These are phyloP conservation scores for Phaeosphaeria sp. DNA, from an alignment of 2,329 filamentous ascomycete species.

Conservation along the genomic window DNA sequence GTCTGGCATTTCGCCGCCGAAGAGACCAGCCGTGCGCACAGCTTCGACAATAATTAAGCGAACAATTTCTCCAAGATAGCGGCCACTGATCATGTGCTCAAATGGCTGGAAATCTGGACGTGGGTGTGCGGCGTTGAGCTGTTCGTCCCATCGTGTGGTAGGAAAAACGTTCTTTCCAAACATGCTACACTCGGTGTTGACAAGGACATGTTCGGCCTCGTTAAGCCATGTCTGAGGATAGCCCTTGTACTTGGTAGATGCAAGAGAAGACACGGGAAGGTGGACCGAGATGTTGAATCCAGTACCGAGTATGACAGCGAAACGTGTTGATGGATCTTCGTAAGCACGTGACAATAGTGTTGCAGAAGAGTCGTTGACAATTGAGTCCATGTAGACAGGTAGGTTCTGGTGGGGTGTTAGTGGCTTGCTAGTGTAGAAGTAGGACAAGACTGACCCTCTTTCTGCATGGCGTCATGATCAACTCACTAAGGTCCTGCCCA, in stretches of 20 bases:
- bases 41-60: constrained; percentile 68
- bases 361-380: constrained; percentile 70
- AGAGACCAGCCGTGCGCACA: constrained; percentile 62
- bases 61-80: constrained; percentile 69
- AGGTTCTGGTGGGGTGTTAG: constrained; percentile 49
- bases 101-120: constrained; percentile 70
- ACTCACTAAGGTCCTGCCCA: constrained; percentile 64
- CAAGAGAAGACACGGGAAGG: constrained; percentile 63
- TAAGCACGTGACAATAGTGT: constrained; percentile 69
- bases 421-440: constrained; percentile 6
- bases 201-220: constrained; percentile 65
- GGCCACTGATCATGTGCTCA: constrained; percentile 69
- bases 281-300: constrained; percentile 71
- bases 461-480: constrained; percentile 66
- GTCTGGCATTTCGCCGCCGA: constrained; percentile 64
- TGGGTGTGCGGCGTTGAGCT: constrained; percentile 63
- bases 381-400: constrained; percentile 66
- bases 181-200: constrained; percentile 73
- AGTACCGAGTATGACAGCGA: constrained; percentile 70
- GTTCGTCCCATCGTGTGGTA: constrained; percentile 67
- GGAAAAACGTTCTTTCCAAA: constrained; percentile 66
- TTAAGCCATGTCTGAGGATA: constrained; percentile 63
- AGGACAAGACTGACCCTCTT: constrained; percentile 48
- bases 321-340: constrained; percentile 64
- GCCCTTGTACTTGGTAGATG: constrained; percentile 62